Percentiles rank a stretch among this genome's conserved stretches.
Conservation (phyloP, 345 rosid genomes). For the Gossypium turneri region DNA sequence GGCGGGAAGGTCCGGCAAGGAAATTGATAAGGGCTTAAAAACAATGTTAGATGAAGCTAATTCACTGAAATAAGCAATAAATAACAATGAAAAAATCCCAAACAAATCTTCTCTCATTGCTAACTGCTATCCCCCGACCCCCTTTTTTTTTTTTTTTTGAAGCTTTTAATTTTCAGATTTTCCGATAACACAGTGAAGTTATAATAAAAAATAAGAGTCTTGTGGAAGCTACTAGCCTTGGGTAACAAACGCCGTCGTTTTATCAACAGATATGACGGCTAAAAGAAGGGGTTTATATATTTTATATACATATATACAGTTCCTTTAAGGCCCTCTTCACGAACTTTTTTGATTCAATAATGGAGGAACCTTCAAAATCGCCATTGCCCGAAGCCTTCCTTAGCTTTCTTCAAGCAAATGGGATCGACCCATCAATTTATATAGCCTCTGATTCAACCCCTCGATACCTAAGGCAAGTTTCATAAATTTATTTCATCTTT, state of each 20-base stretch:
- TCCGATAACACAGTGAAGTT: not conserved
- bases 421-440: constrained; percentile 72
- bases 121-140: not conserved
- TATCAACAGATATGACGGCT: too few species aligned
- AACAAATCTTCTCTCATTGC: constrained; percentile 12
- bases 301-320: not conserved
- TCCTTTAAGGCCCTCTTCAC: not conserved
- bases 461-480: constrained; percentile 66
- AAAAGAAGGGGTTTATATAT: not conserved
- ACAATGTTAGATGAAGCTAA: constrained; percentile 41
- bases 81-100: constrained; percentile 16
- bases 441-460: constrained; percentile 48
- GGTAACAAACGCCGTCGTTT: not conserved
- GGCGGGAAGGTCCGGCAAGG: constrained; percentile 72
- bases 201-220: not conserved
- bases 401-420: constrained; percentile 55
- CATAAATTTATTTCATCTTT: not conserved
- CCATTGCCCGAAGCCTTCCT: constrained; percentile 64
- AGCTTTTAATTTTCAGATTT: not conserved
- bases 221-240: not conserved
- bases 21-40: constrained; percentile 42
- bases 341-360: not conserved
- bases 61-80: constrained; percentile 21
- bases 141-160: too few species aligned
- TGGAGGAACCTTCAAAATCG: constrained; percentile 44